These are phyloP conservation scores for Ceratocystis lukuohia DNA, from an alignment of 2,329 filamentous ascomycete species.

Conservation along the genomic window DNA sequence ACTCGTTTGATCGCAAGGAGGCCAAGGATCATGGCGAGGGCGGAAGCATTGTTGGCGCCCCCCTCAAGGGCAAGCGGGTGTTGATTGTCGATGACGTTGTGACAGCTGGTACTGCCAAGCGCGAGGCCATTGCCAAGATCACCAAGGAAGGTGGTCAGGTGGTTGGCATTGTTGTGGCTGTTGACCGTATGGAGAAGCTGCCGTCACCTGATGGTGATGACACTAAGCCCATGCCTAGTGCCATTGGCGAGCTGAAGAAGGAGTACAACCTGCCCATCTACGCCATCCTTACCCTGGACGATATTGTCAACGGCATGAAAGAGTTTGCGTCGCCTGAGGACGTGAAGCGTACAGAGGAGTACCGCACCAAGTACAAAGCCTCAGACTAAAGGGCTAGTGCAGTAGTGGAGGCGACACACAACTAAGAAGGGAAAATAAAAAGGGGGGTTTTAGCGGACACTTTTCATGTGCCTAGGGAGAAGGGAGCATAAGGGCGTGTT, in stretches of 20 bases:
- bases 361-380: slow-evolving; percentile 49
- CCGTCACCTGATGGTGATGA: slow-evolving; percentile 52
- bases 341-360: slow-evolving; percentile 56
- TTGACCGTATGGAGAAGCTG: slow-evolving; percentile 78
- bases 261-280: slow-evolving; percentile 75
- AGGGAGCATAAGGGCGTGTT: too few relatives aligned
- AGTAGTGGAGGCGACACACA: too few relatives aligned
- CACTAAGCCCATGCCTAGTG: slow-evolving; percentile 56
- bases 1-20: slow-evolving; percentile 92
- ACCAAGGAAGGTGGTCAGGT: slow-evolving; percentile 70
- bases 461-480: too few relatives aligned
- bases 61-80: slow-evolving; percentile 70
- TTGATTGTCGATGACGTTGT: slow-evolving; percentile 95
- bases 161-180: slow-evolving; percentile 74
- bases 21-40: slow-evolving; percentile 93
- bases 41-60: slow-evolving; percentile 78
- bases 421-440: too few relatives aligned
- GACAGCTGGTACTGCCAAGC: slow-evolving; percentile 85
- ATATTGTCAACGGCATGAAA: slow-evolving; percentile 61
- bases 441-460: too few relatives aligned
- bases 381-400: background rate
- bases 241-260: slow-evolving; percentile 72
- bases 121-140: slow-evolving; percentile 85
- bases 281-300: slow-evolving; percentile 69
- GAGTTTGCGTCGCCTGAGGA: slow-evolving; percentile 48